Evolutionary conservation across 495 filamentous ascomycete genomes (phyloP).

Genomic region (Pyrenula aspistea): DNA sequence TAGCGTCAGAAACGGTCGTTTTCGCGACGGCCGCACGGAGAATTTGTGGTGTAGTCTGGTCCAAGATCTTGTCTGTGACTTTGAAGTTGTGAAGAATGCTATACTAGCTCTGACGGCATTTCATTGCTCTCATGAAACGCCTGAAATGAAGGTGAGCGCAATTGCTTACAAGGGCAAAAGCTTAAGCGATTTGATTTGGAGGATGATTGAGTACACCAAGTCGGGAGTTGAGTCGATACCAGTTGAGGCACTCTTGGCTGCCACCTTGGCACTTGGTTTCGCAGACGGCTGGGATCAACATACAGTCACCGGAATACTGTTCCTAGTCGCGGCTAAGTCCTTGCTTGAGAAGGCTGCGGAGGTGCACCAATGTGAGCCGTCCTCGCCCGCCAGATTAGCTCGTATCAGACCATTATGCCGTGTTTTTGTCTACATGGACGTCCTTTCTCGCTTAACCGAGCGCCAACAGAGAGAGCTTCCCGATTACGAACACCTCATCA

Average conservation of each 20-base stretch:
- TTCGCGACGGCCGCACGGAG: constrained; percentile 59
- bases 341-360: constrained; percentile 49
- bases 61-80: constrained; percentile 57
- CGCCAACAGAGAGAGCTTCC: constrained; percentile 44
- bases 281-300: constrained; percentile 71
- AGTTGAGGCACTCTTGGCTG: constrained; percentile 56
- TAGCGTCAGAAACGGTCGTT: constrained; percentile 40
- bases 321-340: constrained; percentile 58
- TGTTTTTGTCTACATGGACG: constrained; percentile 75
- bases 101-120: constrained; percentile 67
- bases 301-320: constrained; percentile 61
- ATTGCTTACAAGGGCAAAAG: constrained; percentile 64
- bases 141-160: constrained; percentile 47
- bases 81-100: constrained; percentile 62
- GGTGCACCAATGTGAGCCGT: constrained; percentile 20
- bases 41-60: constrained; percentile 70
- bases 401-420: constrained; percentile 63
- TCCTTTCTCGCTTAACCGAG: constrained; percentile 63
- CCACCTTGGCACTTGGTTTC: constrained; percentile 62
- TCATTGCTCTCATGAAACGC: constrained; percentile 51
- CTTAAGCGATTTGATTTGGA: constrained; percentile 49
- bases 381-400: constrained; percentile 29
- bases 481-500: constrained; percentile 35
- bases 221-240: no score
- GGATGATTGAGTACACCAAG: constrained; percentile 7